Conservation (phyloP, 2,329 filamentous ascomycete genomes). For the Decorospora gaudefroyi region DNA sequence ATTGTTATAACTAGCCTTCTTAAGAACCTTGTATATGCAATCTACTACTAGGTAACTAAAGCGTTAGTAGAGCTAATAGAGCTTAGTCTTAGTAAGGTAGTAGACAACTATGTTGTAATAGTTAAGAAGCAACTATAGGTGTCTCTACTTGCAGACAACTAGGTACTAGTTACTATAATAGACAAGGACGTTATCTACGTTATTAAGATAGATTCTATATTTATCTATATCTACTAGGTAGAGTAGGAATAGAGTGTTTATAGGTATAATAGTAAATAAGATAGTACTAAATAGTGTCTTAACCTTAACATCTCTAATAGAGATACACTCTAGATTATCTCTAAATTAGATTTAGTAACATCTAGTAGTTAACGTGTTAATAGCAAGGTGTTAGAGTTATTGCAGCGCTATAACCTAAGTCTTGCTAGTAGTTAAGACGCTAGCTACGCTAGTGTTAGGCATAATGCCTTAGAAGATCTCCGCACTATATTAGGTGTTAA, state of each 20-base stretch:
- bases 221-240: neutral
- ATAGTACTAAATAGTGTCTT: neutral
- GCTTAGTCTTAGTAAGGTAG: too few relatives aligned
- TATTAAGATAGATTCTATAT: neutral
- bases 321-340: slow-evolving; percentile 1
- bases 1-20: too few relatives aligned
- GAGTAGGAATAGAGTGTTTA: neutral
- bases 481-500: neutral
- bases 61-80: too few relatives aligned
- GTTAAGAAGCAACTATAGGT: too few relatives aligned
- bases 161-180: neutral
- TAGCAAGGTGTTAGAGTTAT: neutral
- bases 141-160: neutral
- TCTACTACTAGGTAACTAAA: too few relatives aligned
- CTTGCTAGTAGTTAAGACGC: neutral
- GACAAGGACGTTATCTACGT: neutral
- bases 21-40: too few relatives aligned
- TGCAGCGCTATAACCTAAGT: neutral
- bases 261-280: neutral
- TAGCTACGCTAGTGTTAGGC: neutral
- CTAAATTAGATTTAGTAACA: neutral
- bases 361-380: neutral
- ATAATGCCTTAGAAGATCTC: neutral
- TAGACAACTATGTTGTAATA: too few relatives aligned
- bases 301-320: neutral